Conservation (phyloP, 768 basidiomycete species). For the Rhodosporidiobolus sp. region DNA sequence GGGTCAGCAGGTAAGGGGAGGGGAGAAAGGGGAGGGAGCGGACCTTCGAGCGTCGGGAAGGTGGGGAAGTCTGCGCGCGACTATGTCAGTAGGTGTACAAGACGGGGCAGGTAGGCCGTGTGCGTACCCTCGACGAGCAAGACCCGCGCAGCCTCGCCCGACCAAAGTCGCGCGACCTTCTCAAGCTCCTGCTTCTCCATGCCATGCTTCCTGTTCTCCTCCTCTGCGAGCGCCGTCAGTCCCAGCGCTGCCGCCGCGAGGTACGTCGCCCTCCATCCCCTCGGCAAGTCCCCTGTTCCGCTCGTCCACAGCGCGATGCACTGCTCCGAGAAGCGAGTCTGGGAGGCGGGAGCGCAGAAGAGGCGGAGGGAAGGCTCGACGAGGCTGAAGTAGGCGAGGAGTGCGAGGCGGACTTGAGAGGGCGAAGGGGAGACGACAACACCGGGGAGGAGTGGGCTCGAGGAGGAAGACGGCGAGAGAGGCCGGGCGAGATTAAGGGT, state of each 20-base stretch:
- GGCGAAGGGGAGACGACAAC: neutral
- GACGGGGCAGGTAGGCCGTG: too few species aligned
- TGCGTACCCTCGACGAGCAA: too few species aligned
- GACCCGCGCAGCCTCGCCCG: neutral
- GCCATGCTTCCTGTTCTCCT: neutral
- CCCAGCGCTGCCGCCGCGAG: neutral
- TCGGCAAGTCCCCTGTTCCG: neutral
- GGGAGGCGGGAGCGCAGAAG: neutral
- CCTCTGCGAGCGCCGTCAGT: neutral
- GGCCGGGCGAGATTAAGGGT: too few species aligned
- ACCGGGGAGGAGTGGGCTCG: neutral
- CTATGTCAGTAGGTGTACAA: too few species aligned
- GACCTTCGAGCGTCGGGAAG: neutral
- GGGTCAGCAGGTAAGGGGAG: neutral
- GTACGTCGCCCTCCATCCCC: neutral
- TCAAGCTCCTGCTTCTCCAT: neutral
- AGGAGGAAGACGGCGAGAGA: neutral
- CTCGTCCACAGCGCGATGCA: neutral
- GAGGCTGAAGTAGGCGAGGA: neutral
- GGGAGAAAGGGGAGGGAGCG: neutral
- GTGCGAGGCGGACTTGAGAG: neutral
- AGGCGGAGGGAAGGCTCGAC: slow-evolving; percentile 9
- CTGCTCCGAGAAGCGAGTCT: neutral
- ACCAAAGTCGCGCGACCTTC: neutral
- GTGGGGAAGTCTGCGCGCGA: neutral